These are phyloP conservation scores for Phytophthora multivora DNA, from an alignment of 352 stramenopile genomes.

Conservation along the genomic window DNA sequence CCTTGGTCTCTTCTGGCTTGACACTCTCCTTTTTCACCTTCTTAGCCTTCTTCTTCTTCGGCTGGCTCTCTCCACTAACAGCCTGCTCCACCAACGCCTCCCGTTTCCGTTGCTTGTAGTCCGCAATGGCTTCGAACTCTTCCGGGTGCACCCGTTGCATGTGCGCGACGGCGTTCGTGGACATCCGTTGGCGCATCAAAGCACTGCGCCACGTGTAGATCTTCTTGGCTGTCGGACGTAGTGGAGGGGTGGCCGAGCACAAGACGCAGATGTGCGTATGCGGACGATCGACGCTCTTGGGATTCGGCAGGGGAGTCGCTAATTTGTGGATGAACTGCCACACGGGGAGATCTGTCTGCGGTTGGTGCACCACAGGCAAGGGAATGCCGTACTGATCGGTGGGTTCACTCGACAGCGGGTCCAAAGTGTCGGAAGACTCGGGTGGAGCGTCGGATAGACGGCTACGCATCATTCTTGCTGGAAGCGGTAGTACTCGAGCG, in stretches of 20 bases:
- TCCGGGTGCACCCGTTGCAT: constrained; percentile 37
- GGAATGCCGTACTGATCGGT: constrained; percentile 36
- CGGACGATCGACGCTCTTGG: constrained; percentile 17
- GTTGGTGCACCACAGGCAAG: constrained; percentile 19
- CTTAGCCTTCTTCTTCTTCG: constrained; percentile 26
- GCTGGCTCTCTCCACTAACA: background rate
- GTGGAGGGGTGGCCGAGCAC: constrained; percentile 17
- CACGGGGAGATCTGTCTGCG: constrained; percentile 38
- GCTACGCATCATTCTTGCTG: constrained; percentile 6
- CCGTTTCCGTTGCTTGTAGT: constrained; percentile 30
- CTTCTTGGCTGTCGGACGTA: constrained; percentile 8
- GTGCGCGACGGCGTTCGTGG: constrained; percentile 43
- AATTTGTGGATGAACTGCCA: constrained; percentile 47
- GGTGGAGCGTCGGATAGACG: background rate
- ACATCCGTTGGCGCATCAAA: constrained; percentile 46
- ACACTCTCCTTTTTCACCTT: constrained; percentile 5
- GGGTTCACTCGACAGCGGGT: constrained; percentile 12
- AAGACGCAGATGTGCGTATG: constrained; percentile 45
- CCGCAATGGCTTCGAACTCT: constrained; percentile 21
- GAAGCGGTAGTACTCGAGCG: constrained; percentile 19
- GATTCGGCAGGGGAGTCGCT: constrained; percentile 23
- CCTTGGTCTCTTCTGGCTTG: constrained; percentile 1
- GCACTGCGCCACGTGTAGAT: constrained; percentile 27
- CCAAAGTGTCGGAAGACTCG: background rate
- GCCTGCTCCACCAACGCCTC: constrained; percentile 2